Conservation (phyloP, 2,329 filamentous ascomycete species). For the Cryphonectria naterciae region DNA sequence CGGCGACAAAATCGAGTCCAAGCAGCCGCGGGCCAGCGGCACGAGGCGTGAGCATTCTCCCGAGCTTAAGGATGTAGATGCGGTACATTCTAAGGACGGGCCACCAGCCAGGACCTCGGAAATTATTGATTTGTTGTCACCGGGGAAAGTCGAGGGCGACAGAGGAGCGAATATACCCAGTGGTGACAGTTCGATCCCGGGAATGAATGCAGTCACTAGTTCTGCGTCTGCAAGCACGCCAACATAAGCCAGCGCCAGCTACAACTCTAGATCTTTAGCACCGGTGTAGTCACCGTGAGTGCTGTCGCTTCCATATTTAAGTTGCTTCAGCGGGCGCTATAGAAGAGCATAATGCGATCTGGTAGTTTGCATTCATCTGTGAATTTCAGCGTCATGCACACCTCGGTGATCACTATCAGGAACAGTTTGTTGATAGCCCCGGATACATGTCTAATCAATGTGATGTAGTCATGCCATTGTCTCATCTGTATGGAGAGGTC, state of each 20-base stretch:
- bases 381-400: neutral
- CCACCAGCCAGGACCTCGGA: neutral
- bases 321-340: neutral
- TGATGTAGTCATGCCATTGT: neutral
- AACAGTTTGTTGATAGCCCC: neutral
- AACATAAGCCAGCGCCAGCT: conserved; percentile 1
- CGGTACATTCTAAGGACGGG: neutral
- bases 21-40: neutral
- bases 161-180: neutral
- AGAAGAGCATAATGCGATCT: neutral
- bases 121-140: neutral
- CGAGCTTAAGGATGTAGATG: neutral
- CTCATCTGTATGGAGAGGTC: neutral
- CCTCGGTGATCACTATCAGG: neutral
- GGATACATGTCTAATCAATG: neutral
- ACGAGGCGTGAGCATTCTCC: neutral
- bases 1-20: neutral
- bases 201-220: conserved; percentile 1
- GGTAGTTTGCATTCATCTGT: neutral
- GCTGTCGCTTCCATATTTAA: neutral
- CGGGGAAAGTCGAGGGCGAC: neutral
- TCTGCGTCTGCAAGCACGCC: neutral
- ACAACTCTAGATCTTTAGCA: neutral
- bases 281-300: neutral
- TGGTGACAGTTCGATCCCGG: neutral